A percentile compares a stretch with the other conserved stretches of the same genome.
phyloP scores from a whole-genome alignment of 306 rosid genomes.

The Heteromeles arbutifolia region DNA sequence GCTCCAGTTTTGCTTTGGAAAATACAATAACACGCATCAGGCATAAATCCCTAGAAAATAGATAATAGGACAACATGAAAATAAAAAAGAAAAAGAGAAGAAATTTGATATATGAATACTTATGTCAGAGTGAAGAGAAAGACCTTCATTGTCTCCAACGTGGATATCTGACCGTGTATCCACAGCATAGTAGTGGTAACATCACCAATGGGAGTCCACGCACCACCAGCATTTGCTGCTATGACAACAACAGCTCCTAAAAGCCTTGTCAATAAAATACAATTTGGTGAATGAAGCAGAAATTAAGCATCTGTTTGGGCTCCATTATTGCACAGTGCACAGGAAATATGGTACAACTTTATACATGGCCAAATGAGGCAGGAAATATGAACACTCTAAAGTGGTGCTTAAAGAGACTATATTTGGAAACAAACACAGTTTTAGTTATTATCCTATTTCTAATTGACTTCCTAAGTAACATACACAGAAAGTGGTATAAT shows the following conservation, averaged over 20 bases:
- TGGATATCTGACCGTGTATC: constrained; percentile 94
- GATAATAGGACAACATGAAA: neutral
- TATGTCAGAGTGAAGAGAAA: constrained; percentile 6
- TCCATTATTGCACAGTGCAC: neutral
- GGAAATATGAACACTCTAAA: neutral
- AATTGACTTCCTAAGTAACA: neutral
- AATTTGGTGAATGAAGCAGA: constrained; percentile 11
- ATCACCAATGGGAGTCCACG: constrained; percentile 99
- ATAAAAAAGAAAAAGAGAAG: neutral
- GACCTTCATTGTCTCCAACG: constrained; percentile 76
- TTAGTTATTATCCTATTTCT: neutral
- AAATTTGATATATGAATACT: neutral
- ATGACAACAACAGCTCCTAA: constrained; percentile 95
- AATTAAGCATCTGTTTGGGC: neutral
- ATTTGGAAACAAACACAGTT: neutral
- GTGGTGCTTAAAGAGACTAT: neutral
- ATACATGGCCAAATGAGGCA: neutral
- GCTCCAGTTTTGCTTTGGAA: neutral
- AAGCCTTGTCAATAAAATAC: constrained; percentile 60
- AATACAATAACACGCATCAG: neutral
- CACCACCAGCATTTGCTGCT: constrained; percentile 98
- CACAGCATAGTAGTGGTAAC: constrained; percentile 96
- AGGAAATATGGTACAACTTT: neutral
- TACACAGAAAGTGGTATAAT: neutral
- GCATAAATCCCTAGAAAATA: neutral